These are phyloP conservation scores for Coffea eugenioides DNA, from an alignment of 257 asterid genomes.

Conservation along the genomic window DNA sequence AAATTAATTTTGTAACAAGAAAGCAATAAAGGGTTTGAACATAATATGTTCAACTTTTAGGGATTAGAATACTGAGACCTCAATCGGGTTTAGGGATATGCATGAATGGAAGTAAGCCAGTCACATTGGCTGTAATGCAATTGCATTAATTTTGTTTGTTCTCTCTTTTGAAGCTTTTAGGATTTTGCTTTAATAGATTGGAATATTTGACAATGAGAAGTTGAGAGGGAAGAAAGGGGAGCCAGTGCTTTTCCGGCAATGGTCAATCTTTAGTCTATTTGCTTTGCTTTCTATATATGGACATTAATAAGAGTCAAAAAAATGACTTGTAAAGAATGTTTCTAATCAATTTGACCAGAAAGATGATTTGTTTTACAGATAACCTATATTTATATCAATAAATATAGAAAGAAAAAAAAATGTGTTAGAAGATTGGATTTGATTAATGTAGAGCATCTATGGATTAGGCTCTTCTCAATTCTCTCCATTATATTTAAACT, in stretches of 20 bases:
- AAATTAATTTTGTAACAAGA: neutral
- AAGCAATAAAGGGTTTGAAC: neutral
- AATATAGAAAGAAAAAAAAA: no score
- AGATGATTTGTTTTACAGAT: neutral
- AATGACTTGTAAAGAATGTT: neutral
- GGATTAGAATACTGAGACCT: neutral
- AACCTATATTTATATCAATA: neutral
- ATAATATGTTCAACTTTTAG: neutral
- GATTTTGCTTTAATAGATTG: neutral
- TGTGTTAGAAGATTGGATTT: neutral
- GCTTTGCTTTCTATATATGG: neutral
- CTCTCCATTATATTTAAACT: no score
- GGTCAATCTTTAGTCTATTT: slow-evolving; percentile 14
- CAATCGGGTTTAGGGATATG: neutral
- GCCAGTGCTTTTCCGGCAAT: slow-evolving; percentile 20
- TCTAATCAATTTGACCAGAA: neutral
- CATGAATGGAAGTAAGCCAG: slow-evolving; percentile 1
- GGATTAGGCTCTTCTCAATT: no score
- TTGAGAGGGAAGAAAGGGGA: slow-evolving; percentile 29
- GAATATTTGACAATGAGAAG: slow-evolving; percentile 18
- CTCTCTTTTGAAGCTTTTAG: neutral
- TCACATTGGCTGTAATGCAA: neutral
- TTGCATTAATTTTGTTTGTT: neutral
- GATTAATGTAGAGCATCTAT: no score
- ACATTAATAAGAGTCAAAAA: neutral